Percentiles rank a stretch among this genome's conserved stretches.
Evolutionary conservation across 2,329 filamentous ascomycete species (phyloP).

Genomic region (Coniochaeta hoffmannii): DNA sequence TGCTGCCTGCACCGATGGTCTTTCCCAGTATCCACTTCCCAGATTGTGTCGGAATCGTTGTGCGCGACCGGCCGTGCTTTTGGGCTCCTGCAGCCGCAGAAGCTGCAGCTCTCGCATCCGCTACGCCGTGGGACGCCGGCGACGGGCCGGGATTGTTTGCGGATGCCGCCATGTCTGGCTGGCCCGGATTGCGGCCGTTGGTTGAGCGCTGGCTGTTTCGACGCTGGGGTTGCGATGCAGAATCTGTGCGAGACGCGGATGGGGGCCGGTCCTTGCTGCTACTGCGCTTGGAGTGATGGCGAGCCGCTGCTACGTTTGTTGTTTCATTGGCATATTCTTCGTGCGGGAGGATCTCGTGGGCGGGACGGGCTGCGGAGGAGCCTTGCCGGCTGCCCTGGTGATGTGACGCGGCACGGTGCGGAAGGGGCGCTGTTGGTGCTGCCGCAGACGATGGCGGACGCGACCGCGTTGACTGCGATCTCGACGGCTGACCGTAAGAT

Average conservation of each 20-base stretch:
- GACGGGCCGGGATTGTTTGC: slow-evolving; percentile 46
- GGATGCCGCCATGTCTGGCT: slow-evolving; percentile 42
- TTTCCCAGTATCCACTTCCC: slow-evolving; percentile 95
- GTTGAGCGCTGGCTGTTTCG: slow-evolving; percentile 18
- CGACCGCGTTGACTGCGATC: slow-evolving; percentile 29
- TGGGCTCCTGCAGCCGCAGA: slow-evolving; percentile 17
- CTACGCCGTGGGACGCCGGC: slow-evolving; percentile 38
- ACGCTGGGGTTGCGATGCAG: slow-evolving; percentile 30
- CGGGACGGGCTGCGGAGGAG: slow-evolving; percentile 33
- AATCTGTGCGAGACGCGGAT: slow-evolving; percentile 32
- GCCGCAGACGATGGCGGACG: slow-evolving; percentile 18
- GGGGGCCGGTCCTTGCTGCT: slow-evolving; percentile 54
- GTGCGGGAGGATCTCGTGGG: slow-evolving; percentile 41
- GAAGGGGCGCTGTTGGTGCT: slow-evolving; percentile 14
- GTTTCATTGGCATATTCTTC: slow-evolving; percentile 61
- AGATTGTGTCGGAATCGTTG: slow-evolving; percentile 81
- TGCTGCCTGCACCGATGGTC: slow-evolving; percentile 94
- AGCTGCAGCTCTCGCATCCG: slow-evolving; percentile 36
- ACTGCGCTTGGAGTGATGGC: slow-evolving; percentile 49
- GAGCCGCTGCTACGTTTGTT: slow-evolving; percentile 50
- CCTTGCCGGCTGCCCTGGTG: slow-evolving; percentile 10
- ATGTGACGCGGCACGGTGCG: slow-evolving; percentile 17
- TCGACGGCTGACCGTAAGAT: slow-evolving; percentile 18
- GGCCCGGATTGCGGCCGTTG: slow-evolving; percentile 4
- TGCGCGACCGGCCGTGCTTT: slow-evolving; percentile 53